These are phyloP conservation scores for Hapsidospora chrysogenum DNA, from an alignment of 495 filamentous ascomycete genomes.

Conservation along the genomic window DNA sequence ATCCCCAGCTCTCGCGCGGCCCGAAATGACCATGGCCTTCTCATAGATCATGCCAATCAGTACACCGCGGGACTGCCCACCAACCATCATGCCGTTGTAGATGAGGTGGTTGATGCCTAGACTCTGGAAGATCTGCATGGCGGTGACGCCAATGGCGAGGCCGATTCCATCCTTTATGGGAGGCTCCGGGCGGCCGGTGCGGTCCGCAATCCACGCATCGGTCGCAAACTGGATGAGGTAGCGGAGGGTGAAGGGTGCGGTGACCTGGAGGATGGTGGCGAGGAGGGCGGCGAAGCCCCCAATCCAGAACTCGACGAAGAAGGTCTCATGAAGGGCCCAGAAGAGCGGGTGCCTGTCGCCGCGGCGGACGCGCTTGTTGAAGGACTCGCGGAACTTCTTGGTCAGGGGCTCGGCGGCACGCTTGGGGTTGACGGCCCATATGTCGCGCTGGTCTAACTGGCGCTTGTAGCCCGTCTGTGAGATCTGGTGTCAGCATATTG, in stretches of 20 bases:
- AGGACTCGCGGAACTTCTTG: constrained; percentile 42
- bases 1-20: constrained; percentile 55
- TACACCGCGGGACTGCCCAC: constrained; percentile 57
- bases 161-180: constrained; percentile 52
- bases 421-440: constrained; percentile 74
- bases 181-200: constrained; percentile 33
- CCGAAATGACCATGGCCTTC: constrained; percentile 70
- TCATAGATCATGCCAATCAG: constrained; percentile 63
- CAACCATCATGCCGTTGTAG: constrained; percentile 65
- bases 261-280: constrained; percentile 51
- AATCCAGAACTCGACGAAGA: constrained; percentile 69
- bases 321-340: constrained; percentile 75
- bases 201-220: constrained; percentile 50
- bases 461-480: constrained; percentile 61
- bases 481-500: constrained; percentile 4
- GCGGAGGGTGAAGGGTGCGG: constrained; percentile 56
- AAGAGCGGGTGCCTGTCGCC: constrained; percentile 61
- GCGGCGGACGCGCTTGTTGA: constrained; percentile 44
- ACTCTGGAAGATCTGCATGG: constrained; percentile 60
- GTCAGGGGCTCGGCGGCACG: constrained; percentile 54
- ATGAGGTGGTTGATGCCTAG: constrained; percentile 67
- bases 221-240: constrained; percentile 68
- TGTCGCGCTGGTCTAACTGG: constrained; percentile 64
- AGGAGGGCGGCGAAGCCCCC: constrained; percentile 63
- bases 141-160: constrained; percentile 55